Evolutionary conservation across 1,139 yeast species (phyloP).

Genomic region (Martiniozyma asiatica): DNA sequence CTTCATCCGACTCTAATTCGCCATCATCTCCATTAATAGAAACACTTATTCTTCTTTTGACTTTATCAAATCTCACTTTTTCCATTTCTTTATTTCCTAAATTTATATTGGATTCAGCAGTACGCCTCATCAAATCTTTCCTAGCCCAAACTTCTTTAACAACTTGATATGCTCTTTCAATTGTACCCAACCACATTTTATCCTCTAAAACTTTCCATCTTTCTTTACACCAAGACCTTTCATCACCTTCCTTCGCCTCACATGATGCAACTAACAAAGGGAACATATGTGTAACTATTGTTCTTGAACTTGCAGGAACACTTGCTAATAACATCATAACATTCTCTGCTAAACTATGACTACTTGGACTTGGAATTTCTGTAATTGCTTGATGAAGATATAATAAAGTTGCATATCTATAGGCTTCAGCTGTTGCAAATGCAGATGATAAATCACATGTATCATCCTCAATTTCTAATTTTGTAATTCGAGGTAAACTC

Average conservation of each 20-base stretch:
- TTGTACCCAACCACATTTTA: slow-evolving; percentile 52
- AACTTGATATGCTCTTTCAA: slow-evolving; percentile 55
- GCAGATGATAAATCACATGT: slow-evolving; percentile 48
- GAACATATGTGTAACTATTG: slow-evolving; percentile 48
- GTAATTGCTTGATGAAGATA: slow-evolving; percentile 62
- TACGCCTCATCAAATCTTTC: slow-evolving; percentile 28
- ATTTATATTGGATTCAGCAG: background rate
- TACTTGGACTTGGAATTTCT: slow-evolving; percentile 44
- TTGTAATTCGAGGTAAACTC: slow-evolving; percentile 24
- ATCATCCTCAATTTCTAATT: slow-evolving; percentile 29
- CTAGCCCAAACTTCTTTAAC: slow-evolving; percentile 61
- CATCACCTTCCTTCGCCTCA: slow-evolving; percentile 47
- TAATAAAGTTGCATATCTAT: slow-evolving; percentile 43
- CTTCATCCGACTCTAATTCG: slow-evolving; percentile 21
- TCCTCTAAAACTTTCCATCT: slow-evolving; percentile 46
- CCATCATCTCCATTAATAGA: slow-evolving; percentile 33
- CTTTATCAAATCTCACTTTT: slow-evolving; percentile 14
- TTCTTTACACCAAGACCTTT: slow-evolving; percentile 48
- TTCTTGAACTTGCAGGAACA: slow-evolving; percentile 47
- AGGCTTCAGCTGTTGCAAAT: slow-evolving; percentile 59
- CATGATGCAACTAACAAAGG: slow-evolving; percentile 55
- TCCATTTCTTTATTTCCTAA: slow-evolving; percentile 3
- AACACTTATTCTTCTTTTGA: slow-evolving; percentile 22
- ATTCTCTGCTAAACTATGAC: slow-evolving; percentile 48
- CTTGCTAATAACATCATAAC: slow-evolving; percentile 49